Percentiles rank a stretch among this genome's conserved stretches.
Conservation (phyloP, 129 eudicot species). For the Daucus carota region DH1_v3.0 NC_030383.2:57440001-57440500, state of each 20-base stretch:
- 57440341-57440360: constrained; percentile 48
- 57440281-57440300: constrained; percentile 28
- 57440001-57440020: neutral
- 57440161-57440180: too few species aligned
- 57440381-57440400: constrained; percentile 46
- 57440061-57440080: too few species aligned
- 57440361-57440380: constrained; percentile 65
- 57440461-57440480: neutral
- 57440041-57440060: too few species aligned
- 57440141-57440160: too few species aligned
- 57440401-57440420: constrained; percentile 40
- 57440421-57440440: constrained; percentile 41
- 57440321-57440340: constrained; percentile 43
- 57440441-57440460: neutral
- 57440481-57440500: constrained; percentile 8
- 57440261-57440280: constrained; percentile 41
- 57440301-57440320: constrained; percentile 51
- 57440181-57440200: too few species aligned
- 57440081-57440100: too few species aligned
- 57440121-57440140: too few species aligned
- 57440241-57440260: constrained; percentile 65
- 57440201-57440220: neutral
- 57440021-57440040: too few species aligned
- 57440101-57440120: too few species aligned
- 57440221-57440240: constrained; percentile 71